These are phyloP conservation scores for Guillardia theta DNA, from an alignment of 78 protist genomes.

Conservation along the genomic window DNA sequence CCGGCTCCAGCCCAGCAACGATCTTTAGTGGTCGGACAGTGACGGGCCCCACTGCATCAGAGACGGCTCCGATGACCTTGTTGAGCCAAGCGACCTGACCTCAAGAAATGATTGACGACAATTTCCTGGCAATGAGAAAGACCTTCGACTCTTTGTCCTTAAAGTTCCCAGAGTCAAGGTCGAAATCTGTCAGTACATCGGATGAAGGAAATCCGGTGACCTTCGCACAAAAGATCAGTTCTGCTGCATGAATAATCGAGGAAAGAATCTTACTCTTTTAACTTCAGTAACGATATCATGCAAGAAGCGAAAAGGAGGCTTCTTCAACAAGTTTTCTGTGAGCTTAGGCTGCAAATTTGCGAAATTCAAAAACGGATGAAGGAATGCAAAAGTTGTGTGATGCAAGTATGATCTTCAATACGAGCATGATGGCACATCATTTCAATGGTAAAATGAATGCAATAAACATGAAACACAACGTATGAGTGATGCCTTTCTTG, in stretches of 20 bases:
- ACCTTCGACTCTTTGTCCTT: constrained; percentile 46
- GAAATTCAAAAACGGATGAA: no score
- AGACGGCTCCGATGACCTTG: background rate
- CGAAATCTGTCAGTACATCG: background rate
- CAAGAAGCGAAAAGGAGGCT: constrained; percentile 79
- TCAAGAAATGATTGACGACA: background rate
- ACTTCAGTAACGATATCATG: constrained; percentile 69
- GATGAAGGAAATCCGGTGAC: background rate
- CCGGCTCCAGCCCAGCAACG: constrained; percentile 59
- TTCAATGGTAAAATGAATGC: no score
- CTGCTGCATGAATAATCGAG: background rate
- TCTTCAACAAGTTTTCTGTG: constrained; percentile 54
- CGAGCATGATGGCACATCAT: no score
- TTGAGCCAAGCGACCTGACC: constrained; percentile 1
- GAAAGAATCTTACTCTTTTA: background rate
- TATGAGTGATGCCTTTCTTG: no score
- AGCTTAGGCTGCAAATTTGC: constrained; percentile 57
- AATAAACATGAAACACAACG: no score
- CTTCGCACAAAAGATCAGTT: background rate
- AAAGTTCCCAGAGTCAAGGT: constrained; percentile 27
- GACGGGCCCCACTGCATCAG: background rate
- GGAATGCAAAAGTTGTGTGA: no score
- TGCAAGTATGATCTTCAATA: no score
- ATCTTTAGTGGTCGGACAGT: background rate
- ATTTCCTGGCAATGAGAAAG: background rate